These are phyloP conservation scores for Penicillium taxi DNA, from an alignment of 495 filamentous ascomycete species.

Conservation along the genomic window DNA sequence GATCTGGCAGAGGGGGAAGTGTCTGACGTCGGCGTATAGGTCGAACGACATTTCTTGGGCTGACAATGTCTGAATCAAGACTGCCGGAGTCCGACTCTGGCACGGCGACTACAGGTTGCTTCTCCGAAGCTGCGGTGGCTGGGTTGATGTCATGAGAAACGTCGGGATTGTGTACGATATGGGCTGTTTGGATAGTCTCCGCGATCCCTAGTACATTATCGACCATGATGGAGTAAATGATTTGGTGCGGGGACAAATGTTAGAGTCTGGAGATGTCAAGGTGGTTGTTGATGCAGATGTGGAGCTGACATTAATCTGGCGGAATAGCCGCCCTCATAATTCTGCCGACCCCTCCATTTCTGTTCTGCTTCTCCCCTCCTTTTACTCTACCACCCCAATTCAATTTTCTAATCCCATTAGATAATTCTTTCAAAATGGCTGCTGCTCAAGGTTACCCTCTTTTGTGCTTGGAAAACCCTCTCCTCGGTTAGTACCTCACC, in stretches of 20 bases:
- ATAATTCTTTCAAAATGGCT: slow-evolving; percentile 49
- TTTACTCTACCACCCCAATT: slow-evolving; percentile 5
- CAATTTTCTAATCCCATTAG: background rate
- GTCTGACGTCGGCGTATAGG: slow-evolving; percentile 44
- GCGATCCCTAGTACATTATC: slow-evolving; percentile 53
- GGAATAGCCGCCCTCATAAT: slow-evolving; percentile 14
- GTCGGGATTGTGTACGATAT: slow-evolving; percentile 61
- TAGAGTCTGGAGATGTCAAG: background rate
- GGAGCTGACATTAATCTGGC: slow-evolving; percentile 4
- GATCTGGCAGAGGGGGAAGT: slow-evolving; percentile 81
- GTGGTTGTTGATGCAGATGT: background rate
- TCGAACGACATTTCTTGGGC: slow-evolving; percentile 47
- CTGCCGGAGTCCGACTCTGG: slow-evolving; percentile 42
- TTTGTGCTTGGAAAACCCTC: slow-evolving; percentile 89
- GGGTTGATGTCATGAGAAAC: slow-evolving; percentile 73
- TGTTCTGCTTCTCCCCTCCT: slow-evolving; percentile 1
- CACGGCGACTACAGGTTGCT: slow-evolving; percentile 38
- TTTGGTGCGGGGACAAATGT: background rate
- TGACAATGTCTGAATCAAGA: slow-evolving; percentile 38
- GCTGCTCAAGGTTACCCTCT: slow-evolving; percentile 69
- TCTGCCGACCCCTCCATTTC: slow-evolving; percentile 21
- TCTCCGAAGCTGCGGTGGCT: slow-evolving; percentile 57
- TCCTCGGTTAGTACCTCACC: slow-evolving; percentile 60
- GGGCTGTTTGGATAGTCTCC: slow-evolving; percentile 70
- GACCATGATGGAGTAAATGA: slow-evolving; percentile 22